Base-by-base conservation (phyloP, 805 yeast genomes). In the Clavispora vitiphila region DNA sequence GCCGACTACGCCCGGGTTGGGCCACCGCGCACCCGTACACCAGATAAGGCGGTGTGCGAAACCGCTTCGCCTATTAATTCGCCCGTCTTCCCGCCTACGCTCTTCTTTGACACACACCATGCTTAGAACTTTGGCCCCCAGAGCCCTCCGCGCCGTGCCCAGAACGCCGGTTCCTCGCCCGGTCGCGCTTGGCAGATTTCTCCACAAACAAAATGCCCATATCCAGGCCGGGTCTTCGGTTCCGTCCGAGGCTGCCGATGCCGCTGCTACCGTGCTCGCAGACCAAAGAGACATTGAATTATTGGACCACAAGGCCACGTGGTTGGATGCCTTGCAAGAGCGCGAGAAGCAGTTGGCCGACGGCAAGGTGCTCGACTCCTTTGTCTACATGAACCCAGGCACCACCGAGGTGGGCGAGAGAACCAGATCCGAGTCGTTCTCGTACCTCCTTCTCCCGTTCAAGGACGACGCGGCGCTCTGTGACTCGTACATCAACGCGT, bases 401-500 rank as follows among this genome's bases (percentile, higher is more conserved):
- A 76, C 90, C 14, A 77, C 87, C 14, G 79, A 70, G 7, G 79
- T 89, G 12, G 69, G 76, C 22, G 93, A 88, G 49, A 79, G 80
- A 56, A 82, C 93, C 1, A 75, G 93, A 50, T 70, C 69, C 10
- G 96, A 89, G 50, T 86, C 96, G 3, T 85, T 85, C 52, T 71
- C 82, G 31, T 83, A 74, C 55, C 64, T 84, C 45, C 68, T 76
- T 1, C 68, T 90, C 38, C 96, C 96, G 0, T 89, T 90, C 69
- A 86, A 85, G 53, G 85, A 85, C 46, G 96, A 90, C 58, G 68
- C 76, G 26, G 81, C 84, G 79, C 70, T 88, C 22, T 78, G 95
- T 48, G 98, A 90, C 58, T 78, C 89, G 36, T 90, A 90, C 57
- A 84, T 87, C 54, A 86, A 86, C 61, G 90, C 96, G 4, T 83